Percentiles rank a stretch among this genome's conserved stretches.
phyloP scores from a whole-genome alignment of 2,329 filamentous ascomycete species.

The Aspergillus ochraceus region DNA sequence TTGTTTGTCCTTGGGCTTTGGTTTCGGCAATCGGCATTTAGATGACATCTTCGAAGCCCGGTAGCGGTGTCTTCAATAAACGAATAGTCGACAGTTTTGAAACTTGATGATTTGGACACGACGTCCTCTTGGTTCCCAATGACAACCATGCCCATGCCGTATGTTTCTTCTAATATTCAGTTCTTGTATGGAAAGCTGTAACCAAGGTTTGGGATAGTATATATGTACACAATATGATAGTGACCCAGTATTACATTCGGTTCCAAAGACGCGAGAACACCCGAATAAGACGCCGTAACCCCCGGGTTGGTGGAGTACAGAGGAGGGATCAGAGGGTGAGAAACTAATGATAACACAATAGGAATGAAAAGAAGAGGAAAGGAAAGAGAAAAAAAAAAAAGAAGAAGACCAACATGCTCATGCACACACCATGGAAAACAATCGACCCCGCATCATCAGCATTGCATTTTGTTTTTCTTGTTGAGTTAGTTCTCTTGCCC shows the following conservation, averaged over 20 bases:
- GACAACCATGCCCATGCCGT: neutral
- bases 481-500: neutral
- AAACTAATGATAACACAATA: neutral
- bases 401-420: neutral
- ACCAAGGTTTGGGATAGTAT: conserved; percentile 16
- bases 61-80: neutral
- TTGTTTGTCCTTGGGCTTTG: conserved; percentile 4
- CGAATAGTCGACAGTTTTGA: neutral
- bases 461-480: conserved; percentile 1
- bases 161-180: neutral
- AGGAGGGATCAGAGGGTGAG: conserved; percentile 16
- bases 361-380: conserved; percentile 1
- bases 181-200: conserved; percentile 3
- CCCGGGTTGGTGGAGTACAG: conserved; percentile 22
- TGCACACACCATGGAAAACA: neutral
- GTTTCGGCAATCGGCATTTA: conserved; percentile 1
- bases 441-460: neutral
- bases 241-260: conserved; percentile 18
- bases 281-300: conserved; percentile 32
- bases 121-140: neutral
- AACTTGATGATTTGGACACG: neutral
- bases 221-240: conserved; percentile 36
- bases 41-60: neutral
- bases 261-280: conserved; percentile 21
- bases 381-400: neutral